Conservation (phyloP, 1,139 yeast genomes). For the Protomyces pachydermus region DNA sequence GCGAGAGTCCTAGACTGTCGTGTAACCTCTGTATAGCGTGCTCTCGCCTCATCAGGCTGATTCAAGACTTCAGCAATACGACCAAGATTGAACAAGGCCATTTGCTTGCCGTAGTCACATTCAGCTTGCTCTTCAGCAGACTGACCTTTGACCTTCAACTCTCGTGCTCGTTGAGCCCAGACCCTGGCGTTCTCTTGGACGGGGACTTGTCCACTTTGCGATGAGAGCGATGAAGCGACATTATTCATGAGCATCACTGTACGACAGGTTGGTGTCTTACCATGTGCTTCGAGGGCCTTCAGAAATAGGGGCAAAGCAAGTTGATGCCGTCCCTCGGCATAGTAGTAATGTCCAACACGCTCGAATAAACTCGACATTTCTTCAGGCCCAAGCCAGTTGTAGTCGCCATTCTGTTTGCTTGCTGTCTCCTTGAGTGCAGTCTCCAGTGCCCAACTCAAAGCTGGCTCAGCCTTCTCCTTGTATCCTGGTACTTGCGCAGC, state of each 20-base stretch:
- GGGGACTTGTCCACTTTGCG: background rate
- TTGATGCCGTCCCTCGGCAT: background rate
- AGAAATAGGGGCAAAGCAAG: constrained; percentile 18
- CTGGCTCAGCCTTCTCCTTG: background rate
- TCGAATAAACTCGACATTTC: constrained; percentile 15
- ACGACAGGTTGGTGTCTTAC: background rate
- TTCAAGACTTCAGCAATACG: constrained; percentile 6
- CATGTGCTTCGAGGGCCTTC: constrained; percentile 9
- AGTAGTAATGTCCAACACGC: constrained; percentile 14
- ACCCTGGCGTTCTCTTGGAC: constrained; percentile 17
- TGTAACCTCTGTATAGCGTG: background rate
- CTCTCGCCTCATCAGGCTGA: constrained; percentile 2
- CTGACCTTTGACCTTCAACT: background rate
- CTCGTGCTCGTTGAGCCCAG: constrained; percentile 19
- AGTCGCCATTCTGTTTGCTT: background rate
- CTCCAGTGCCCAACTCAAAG: constrained; percentile 23
- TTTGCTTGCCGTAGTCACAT: constrained; percentile 15
- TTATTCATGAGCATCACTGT: constrained; percentile 21
- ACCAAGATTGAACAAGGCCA: constrained; percentile 16
- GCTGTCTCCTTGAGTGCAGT: constrained; percentile 8
- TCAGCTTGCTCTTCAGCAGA: constrained; percentile 8
- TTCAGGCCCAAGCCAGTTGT: constrained; percentile 13
- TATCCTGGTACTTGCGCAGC: background rate
- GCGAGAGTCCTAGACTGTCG: background rate
- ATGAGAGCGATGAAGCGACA: constrained; percentile 17